Conservation (phyloP, 2,329 filamentous ascomycete species). For the Phialocephala subalpina region DNA sequence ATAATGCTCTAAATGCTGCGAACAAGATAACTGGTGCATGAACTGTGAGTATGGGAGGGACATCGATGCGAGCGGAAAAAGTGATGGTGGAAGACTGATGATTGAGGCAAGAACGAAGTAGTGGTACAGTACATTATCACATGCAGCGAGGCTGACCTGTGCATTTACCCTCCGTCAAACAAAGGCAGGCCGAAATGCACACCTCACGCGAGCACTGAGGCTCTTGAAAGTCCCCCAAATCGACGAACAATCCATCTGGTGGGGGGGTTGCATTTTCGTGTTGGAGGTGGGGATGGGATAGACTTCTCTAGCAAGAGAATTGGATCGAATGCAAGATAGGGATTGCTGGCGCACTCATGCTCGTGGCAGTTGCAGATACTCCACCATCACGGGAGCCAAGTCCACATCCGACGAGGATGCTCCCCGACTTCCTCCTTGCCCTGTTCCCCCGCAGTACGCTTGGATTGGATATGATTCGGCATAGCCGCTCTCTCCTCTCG, state of each 20-base stretch:
- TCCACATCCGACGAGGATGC: slow-evolving; percentile 9
- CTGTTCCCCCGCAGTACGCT: neutral
- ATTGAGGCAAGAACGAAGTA: neutral
- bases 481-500: neutral
- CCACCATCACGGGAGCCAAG: neutral
- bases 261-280: neutral
- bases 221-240: slow-evolving; percentile 1
- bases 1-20: slow-evolving; percentile 10
- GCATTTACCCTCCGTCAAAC: slow-evolving; percentile 1
- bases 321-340: neutral
- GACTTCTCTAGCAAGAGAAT: neutral
- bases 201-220: slow-evolving; percentile 22
- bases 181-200: slow-evolving; percentile 8
- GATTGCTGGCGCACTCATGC: slow-evolving; percentile 1
- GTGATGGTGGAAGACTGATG: neutral
- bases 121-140: neutral
- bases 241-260: neutral
- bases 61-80: neutral
- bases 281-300: neutral
- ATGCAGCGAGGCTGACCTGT: neutral
- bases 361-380: slow-evolving; percentile 7
- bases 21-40: slow-evolving; percentile 4
- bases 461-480: neutral
- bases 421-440: slow-evolving; percentile 1
- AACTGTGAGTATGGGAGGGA: neutral